These are phyloP conservation scores for Hydrangea macrophylla DNA, from an alignment of 148 eudicot genomes.

Conservation along the genomic window DNA sequence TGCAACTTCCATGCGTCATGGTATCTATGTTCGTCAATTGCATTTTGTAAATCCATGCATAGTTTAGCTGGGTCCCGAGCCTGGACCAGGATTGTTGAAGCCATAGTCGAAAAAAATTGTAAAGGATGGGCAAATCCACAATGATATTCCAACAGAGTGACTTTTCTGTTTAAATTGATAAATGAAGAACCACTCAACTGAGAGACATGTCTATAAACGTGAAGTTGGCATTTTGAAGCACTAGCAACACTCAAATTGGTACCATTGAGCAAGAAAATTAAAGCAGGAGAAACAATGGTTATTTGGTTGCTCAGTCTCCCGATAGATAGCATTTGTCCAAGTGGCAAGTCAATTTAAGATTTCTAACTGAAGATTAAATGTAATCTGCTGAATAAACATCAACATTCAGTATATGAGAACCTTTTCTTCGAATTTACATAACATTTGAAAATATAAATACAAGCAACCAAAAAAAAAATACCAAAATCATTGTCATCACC, in stretches of 20 bases:
- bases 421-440: background rate
- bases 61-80: conserved; percentile 79
- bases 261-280: conserved; percentile 19
- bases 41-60: conserved; percentile 54
- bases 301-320: conserved; percentile 25
- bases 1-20: conserved; percentile 71
- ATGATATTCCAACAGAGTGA: background rate
- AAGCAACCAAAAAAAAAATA: background rate
- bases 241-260: conserved; percentile 8
- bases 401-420: background rate
- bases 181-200: conserved; percentile 9
- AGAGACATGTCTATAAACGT: conserved; percentile 8
- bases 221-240: conserved; percentile 7
- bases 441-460: background rate
- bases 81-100: conserved; percentile 67
- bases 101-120: conserved; percentile 36
- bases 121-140: conserved; percentile 11
- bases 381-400: background rate
- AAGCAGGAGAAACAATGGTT: conserved; percentile 4
- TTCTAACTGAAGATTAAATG: background rate
- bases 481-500: too few species aligned
- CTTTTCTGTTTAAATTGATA: background rate
- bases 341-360: background rate
- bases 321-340: conserved; percentile 29
- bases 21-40: conserved; percentile 54